Evolutionary conservation across 345 rosid genomes (phyloP).

Genomic region (Mangifera indica): DNA sequence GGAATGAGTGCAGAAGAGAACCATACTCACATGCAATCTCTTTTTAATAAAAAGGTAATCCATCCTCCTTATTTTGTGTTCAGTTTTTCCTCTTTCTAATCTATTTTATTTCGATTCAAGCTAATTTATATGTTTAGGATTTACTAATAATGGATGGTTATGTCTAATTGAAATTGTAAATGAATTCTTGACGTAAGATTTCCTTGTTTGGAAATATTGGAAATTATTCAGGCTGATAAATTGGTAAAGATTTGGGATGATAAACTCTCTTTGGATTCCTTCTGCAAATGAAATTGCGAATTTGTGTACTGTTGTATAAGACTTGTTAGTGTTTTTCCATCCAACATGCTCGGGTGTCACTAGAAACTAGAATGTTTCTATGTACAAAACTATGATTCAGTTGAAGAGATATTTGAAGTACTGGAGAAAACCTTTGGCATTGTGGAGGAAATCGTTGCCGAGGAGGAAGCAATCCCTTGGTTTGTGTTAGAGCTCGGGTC

Average conservation of each 20-base stretch:
- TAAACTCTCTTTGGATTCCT: neutral
- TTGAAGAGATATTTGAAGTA: neutral
- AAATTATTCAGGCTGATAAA: neutral
- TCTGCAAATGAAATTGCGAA: neutral
- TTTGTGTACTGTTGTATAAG: neutral
- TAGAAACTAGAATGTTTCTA: neutral
- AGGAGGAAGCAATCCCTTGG: neutral
- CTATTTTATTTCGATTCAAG: neutral
- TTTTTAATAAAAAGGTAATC: neutral
- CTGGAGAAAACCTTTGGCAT: neutral
- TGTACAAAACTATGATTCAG: neutral
- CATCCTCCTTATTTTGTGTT: neutral
- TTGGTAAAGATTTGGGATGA: neutral
- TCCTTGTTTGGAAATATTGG: neutral
- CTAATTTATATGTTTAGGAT: neutral
- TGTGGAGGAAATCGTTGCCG: neutral
- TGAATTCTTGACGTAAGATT: neutral
- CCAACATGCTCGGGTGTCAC: neutral
- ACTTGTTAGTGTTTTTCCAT: neutral
- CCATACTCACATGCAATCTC: neutral
- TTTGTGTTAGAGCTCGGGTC: too few species aligned
- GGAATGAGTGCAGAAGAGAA: neutral
- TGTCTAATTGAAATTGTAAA: neutral
- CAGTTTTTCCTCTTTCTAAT: neutral
- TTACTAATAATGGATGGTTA: neutral